These are phyloP conservation scores for Wallacemonas sp. DNA, from an alignment of 208 protist genomes.

Conservation along the genomic window DNA sequence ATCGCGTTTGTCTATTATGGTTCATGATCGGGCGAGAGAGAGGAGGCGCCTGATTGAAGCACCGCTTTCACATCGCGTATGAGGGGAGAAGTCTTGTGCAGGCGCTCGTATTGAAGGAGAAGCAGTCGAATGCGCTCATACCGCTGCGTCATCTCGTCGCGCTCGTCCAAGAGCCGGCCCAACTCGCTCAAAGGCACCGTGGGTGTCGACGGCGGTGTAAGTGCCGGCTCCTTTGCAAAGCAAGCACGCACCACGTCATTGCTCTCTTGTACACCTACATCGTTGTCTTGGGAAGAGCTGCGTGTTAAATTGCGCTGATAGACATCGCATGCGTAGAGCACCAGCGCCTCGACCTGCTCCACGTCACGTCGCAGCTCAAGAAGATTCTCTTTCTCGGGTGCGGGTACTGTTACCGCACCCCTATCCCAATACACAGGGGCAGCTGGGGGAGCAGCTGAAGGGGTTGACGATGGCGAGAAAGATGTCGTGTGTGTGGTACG, in stretches of 20 bases:
- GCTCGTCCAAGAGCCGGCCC: conserved; percentile 58
- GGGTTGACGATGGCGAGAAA: too few relatives aligned
- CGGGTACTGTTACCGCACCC: conserved; percentile 34
- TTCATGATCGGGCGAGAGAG: too few relatives aligned
- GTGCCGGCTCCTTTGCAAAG: not conserved
- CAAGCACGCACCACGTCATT: conserved; percentile 2
- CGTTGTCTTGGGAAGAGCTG: not conserved
- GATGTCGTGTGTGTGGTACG: too few relatives aligned
- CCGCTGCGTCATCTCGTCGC: conserved; percentile 56
- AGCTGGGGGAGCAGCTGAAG: not conserved
- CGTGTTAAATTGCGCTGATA: conserved; percentile 45
- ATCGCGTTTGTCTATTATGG: not conserved
- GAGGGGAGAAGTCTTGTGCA: conserved; percentile 15
- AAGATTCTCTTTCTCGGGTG: conserved; percentile 22
- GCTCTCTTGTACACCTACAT: not conserved
- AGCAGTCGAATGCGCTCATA: conserved; percentile 19
- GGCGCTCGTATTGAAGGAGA: not conserved
- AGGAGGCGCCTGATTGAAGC: conserved; percentile 14
- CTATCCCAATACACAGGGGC: conserved; percentile 11
- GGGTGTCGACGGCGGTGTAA: not conserved
- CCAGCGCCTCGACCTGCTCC: conserved; percentile 45
- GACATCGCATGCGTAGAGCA: conserved; percentile 36
- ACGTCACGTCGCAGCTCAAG: conserved; percentile 39
- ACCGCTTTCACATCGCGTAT: conserved; percentile 24
- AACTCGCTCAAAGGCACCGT: conserved; percentile 59